Evolutionary conservation across 371 early-diverging fungal species (phyloP).

Genomic region (Mucor lusitanicus): DNA sequence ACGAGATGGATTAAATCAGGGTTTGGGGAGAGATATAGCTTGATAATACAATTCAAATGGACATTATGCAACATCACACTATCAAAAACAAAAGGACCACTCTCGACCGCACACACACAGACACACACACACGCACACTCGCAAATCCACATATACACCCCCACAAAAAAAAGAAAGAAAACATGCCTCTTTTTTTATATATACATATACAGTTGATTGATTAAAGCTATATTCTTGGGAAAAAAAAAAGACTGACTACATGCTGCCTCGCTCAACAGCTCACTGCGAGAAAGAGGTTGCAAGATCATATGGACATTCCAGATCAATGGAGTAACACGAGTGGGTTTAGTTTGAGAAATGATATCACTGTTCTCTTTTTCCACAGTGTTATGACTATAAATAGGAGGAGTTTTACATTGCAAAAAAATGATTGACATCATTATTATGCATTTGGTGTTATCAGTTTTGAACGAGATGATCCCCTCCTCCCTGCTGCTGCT

Average conservation of each 20-base stretch:
- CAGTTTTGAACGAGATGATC: neutral
- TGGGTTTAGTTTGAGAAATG: neutral
- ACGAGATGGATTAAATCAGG: constrained; percentile 31
- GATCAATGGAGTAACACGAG: neutral
- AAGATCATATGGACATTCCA: neutral
- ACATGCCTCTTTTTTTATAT: neutral
- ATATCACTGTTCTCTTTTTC: neutral
- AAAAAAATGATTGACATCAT: neutral
- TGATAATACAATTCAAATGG: neutral
- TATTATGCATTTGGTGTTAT: constrained; percentile 3
- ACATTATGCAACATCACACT: neutral
- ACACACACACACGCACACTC: neutral
- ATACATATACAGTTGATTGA: neutral
- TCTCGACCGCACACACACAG: neutral
- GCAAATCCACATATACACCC: neutral
- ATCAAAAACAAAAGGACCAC: neutral
- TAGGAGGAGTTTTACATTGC: neutral
- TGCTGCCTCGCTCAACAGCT: too few relatives aligned
- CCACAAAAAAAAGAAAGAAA: neutral
- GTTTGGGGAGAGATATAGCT: neutral
- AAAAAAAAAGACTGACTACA: neutral
- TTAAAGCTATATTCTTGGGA: neutral
- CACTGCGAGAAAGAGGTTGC: neutral
- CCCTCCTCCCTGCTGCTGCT: neutral
- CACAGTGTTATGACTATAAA: neutral